Evolutionary conservation across 1,284 basidiomycete species (phyloP), one percentile per base, ranked within the genome.

Genomic region (Heterobasidion occidentale): DNA sequence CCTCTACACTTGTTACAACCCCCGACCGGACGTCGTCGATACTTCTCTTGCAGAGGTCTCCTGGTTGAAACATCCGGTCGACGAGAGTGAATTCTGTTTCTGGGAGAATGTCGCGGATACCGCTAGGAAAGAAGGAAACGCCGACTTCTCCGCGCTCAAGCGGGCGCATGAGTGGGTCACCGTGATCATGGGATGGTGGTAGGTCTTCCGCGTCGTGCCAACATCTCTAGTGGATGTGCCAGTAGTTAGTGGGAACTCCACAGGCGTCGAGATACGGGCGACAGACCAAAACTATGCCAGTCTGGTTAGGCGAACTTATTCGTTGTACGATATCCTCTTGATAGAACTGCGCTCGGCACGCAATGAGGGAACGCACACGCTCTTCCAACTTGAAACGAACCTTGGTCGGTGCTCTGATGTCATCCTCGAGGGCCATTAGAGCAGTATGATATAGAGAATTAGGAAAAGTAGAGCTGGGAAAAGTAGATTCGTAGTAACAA

Each of bases 41-140:
- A 58, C 79, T 81, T 50, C 84, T 82, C 72, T 96, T 96, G 74
- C 92, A 90, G 54, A 89, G 77, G 68, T 96, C 94, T 34, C 93
- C 92, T 14, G 78, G 77, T 60, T 90, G 82, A 64, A 96, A 86
- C 46, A 79, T 80, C 54, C 94, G 87, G 70, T 94, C 90, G 54
- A 91, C 74, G 11, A 96, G 81, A n/a, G 73, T 72, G 58, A 92
- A 77, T 9, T 84, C 77, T 11, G 81, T 76, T 67, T 92, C 90
- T 6, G 75, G 75, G 14, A 91, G 74, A 61, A 95, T 92, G 65
- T 88, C 81, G 58, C 88, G 80, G 57, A 74, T 68, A 56, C 80
- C 75, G 47, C 71, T 74, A 2, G 78, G 75, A 47, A 87, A 75
- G 69, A 86, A 90, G 44, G 86, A 85, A 42, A 94, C 84, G 49